phyloP scores from a whole-genome alignment of 2,329 filamentous ascomycete species.

The Lachnellula cervina region DNA sequence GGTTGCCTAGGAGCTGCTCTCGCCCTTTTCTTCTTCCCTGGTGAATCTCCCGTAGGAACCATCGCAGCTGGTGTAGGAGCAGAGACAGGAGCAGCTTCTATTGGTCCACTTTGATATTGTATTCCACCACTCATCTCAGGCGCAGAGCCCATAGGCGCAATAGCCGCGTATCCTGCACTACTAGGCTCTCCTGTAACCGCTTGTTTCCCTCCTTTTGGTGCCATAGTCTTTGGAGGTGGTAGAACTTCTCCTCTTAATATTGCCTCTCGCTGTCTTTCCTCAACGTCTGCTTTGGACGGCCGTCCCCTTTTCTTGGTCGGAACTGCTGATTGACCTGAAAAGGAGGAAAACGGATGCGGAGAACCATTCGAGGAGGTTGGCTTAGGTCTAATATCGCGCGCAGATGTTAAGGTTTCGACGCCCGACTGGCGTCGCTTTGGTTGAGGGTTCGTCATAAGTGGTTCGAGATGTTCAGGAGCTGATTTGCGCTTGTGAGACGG shows the following conservation, averaged over 20 bases:
- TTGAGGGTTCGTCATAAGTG: conserved; percentile 9
- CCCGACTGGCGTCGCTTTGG: conserved; percentile 25
- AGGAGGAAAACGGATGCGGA: conserved; percentile 17
- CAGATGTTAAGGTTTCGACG: conserved; percentile 8
- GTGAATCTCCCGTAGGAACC: conserved; percentile 7
- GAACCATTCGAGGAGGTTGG: conserved; percentile 23
- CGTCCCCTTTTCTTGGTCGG: conserved; percentile 27
- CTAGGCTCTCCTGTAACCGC: conserved; percentile 10
- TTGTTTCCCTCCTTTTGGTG: conserved; percentile 5
- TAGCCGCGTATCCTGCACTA: conserved; percentile 7
- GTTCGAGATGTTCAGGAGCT: conserved; percentile 16
- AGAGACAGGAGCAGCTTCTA: neutral
- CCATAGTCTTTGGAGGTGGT: conserved; percentile 12
- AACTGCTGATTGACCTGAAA: conserved; percentile 6
- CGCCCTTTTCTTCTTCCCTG: conserved; percentile 20
- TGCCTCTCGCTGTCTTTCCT: conserved; percentile 23
- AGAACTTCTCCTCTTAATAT: conserved; percentile 26
- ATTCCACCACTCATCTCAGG: conserved; percentile 6
- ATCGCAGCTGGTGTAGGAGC: neutral
- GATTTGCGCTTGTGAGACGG: conserved; percentile 25
- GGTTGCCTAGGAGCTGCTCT: conserved; percentile 13
- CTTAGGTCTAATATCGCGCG: conserved; percentile 26
- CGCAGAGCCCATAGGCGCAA: conserved; percentile 7
- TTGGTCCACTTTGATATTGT: conserved; percentile 8
- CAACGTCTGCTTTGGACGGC: conserved; percentile 29